Percentiles rank a stretch among this genome's conserved stretches.
These are phyloP conservation scores for Hydnum rufescens DNA, from an alignment of 768 basidiomycete genomes.

Conservation along the genomic window DNA sequence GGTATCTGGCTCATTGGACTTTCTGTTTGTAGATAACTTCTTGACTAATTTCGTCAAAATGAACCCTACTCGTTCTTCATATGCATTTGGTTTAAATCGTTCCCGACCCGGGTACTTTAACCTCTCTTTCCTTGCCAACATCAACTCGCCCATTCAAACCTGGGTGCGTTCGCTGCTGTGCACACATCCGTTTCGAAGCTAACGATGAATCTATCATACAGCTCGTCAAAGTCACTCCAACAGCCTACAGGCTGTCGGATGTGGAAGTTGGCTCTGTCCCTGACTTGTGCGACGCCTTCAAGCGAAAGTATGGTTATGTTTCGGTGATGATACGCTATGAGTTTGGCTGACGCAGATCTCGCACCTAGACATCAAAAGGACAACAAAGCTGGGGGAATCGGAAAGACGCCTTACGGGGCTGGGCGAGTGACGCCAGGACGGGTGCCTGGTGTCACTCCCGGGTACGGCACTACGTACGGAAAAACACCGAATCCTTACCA, in stretches of 20 bases:
- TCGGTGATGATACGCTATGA: background rate
- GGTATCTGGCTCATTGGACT: background rate
- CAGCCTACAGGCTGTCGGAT: constrained; percentile 79
- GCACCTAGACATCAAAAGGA: background rate
- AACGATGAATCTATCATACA: constrained; percentile 15
- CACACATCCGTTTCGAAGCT: background rate
- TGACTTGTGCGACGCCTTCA: constrained; percentile 93
- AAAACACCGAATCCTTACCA: background rate
- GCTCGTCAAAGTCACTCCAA: constrained; percentile 74
- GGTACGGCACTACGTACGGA: background rate
- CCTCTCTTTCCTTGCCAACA: constrained; percentile 83
- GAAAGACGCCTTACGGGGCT: constrained; percentile 63
- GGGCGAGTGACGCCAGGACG: constrained; percentile 31
- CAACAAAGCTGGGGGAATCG: constrained; percentile 24
- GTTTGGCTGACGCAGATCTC: too few relatives aligned
- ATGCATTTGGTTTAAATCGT: constrained; percentile 83
- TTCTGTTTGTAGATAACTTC: constrained; percentile 41
- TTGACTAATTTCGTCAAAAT: constrained; percentile 81
- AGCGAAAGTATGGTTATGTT: constrained; percentile 36
- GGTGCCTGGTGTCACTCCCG: constrained; percentile 33
- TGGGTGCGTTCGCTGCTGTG: constrained; percentile 41
- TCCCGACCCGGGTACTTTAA: constrained; percentile 85
- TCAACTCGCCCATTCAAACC: constrained; percentile 70
- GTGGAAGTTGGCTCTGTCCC: constrained; percentile 79
- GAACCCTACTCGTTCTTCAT: constrained; percentile 86